phyloP scores from a whole-genome alignment of 1,284 basidiomycete species.

The Fomitiporia mediterranea region DNA sequence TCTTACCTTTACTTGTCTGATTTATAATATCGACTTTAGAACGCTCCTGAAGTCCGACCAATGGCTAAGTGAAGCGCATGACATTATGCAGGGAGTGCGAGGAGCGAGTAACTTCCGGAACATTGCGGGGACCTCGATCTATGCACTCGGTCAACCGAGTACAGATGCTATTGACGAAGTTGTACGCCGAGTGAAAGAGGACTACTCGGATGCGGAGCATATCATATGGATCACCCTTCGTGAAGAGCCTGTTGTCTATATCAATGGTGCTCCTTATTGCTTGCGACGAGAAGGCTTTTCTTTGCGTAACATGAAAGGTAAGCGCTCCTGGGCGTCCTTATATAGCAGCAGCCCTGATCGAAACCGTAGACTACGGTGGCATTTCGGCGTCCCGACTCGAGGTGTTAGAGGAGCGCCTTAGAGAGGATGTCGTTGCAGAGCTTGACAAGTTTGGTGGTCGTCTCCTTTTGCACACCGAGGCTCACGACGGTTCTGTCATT shows the following conservation, averaged over 20 bases:
- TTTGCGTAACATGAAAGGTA: conserved; percentile 83
- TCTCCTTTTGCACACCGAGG: conserved; percentile 89
- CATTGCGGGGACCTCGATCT: conserved; percentile 80
- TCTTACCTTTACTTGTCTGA: not conserved
- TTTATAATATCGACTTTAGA: conserved; percentile 35
- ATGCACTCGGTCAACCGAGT: conserved; percentile 91
- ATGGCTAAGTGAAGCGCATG: conserved; percentile 73
- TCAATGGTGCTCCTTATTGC: conserved; percentile 85
- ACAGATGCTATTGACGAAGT: conserved; percentile 87
- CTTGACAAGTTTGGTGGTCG: conserved; percentile 80
- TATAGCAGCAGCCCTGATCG: not conserved
- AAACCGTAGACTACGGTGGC: conserved; percentile 77
- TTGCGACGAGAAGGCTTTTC: conserved; percentile 76
- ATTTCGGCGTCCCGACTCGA: conserved; percentile 88
- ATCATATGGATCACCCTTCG: conserved; percentile 92
- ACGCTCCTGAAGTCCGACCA: conserved; percentile 89
- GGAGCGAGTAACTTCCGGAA: conserved; percentile 95
- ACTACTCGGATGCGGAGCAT: conserved; percentile 55
- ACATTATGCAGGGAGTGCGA: conserved; percentile 64
- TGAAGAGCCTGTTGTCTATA: conserved; percentile 92
- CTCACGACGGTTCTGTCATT: conserved; percentile 81
- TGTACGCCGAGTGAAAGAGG: conserved; percentile 60
- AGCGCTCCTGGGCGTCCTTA: conserved; percentile 6
- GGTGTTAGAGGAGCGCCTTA: conserved; percentile 86
- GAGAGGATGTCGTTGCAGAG: conserved; percentile 86